A percentile compares a stretch with the other conserved stretches of the same genome.
phyloP scores from a whole-genome alignment of 1,139 yeast species.

The Blastobotrys illinoisensis region DNA sequence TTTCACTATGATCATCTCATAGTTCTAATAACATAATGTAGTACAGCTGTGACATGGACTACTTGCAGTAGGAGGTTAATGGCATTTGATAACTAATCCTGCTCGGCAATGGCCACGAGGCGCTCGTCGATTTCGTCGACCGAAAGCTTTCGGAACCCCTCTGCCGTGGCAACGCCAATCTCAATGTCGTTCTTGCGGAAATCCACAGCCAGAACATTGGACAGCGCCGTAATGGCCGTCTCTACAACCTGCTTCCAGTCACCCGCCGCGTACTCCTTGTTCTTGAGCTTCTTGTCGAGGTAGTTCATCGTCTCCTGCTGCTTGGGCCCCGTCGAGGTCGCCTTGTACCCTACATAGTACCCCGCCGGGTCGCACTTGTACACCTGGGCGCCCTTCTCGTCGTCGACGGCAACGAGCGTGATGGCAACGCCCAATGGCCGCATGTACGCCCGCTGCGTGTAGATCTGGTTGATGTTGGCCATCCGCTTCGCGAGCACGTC shows the following conservation, averaged over 20 bases:
- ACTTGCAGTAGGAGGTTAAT: too few species aligned
- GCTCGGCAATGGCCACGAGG: constrained; percentile 89
- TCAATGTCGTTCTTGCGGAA: constrained; percentile 91
- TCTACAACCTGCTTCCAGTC: constrained; percentile 89
- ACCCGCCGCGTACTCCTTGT: constrained; percentile 65
- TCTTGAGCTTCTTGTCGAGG: constrained; percentile 87
- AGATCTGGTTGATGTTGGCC: constrained; percentile 92
- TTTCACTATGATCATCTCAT: too few species aligned
- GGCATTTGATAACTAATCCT: constrained; percentile 52
- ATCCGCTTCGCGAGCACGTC: constrained; percentile 89
- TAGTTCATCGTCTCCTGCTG: constrained; percentile 93
- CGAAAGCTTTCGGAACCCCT: constrained; percentile 59
- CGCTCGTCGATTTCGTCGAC: constrained; percentile 92
- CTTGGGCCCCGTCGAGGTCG: constrained; percentile 94
- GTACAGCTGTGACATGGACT: too few species aligned
- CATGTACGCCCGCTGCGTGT: constrained; percentile 99
- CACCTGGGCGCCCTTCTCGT: constrained; percentile 82
- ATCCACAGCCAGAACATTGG: constrained; percentile 85
- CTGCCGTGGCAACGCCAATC: constrained; percentile 76
- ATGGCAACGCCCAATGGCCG: constrained; percentile 93
- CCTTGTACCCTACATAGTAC: constrained; percentile 84
- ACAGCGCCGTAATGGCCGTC: constrained; percentile 77
- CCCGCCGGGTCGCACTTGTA: constrained; percentile 98
- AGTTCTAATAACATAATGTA: too few species aligned
- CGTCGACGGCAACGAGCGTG: constrained; percentile 84